Base-by-base conservation (phyloP, 2,329 filamentous ascomycete species). In the Cercospora canescens region DNA sequence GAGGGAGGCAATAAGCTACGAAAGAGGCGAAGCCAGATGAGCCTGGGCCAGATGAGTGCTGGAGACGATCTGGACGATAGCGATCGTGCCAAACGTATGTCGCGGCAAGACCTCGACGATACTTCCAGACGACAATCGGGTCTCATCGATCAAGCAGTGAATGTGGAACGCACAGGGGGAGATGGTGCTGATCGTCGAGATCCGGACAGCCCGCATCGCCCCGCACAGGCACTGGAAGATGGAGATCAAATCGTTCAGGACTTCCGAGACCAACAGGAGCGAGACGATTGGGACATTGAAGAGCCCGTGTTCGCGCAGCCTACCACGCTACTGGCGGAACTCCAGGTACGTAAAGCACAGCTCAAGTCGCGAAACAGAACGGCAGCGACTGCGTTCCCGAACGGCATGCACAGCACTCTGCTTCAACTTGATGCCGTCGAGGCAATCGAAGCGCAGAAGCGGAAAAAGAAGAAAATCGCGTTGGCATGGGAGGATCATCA, bases 351-450 rank as follows among this genome's bases (percentile, higher is more conserved):
- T 59, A 98, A 99, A 77, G 89, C 92, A 66, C 91, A 97, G 72
- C 90, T 96, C 73, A 94, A 92, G 78, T 84, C 89, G 68, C 89
- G 95, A 37, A 95, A 90, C 32, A 87, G 89, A 24, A 90, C 90
- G 14, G 85, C 89, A 24, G 84, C 86, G 34, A 87, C 85, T 14
- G 81, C 84, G 1, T 86, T 83, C 71, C 89, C 91, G 21, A 89
- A 90, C 62, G 94, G 93, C n/a, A 89, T 96, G 85, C 92, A 95
- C 70, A 92, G 92, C 14, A 99, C 95, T 0, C 84, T 99, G 4
- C 84, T 99, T 1, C 89, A 99, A 76, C 86, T 98, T 71, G 94
- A 99, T 75, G 91, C 93, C 0, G 92, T 97, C 30, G 92, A 92
- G 24, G 91, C 97, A 78, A 86, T 93, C 26, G 91, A 97, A 76